Base-by-base conservation (phyloP, 352 stramenopile species). In the Thalassiosira ordinaria region DNA sequence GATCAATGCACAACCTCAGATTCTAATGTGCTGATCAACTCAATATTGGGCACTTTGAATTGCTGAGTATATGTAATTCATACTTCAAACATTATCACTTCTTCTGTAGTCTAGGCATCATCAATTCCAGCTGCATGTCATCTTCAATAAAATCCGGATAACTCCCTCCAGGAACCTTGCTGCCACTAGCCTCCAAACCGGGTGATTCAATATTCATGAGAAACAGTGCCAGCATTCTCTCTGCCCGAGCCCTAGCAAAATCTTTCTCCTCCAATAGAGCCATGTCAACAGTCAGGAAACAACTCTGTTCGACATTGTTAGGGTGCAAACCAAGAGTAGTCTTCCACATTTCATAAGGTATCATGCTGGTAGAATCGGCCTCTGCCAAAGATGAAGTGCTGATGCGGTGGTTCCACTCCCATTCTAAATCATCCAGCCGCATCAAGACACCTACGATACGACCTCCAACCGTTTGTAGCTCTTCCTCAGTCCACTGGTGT, bases 331-430 rank as follows among this genome's bases (percentile, higher is more conserved):
- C 77, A 31, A 85, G 55, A 47, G 33, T 77, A 16, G 14, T 41
- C 61, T 80, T 80, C 69, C 70, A 85, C 20, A 69, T 31, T 22
- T 80, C 37, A 46, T 76, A 20, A 18, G 69, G 63, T 65, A 85
- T 68, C 47, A 51, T 81, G 4, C 9, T 70, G 26, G 56, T 2
- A 73, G 64, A 72, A 35, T 82, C 64, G 3, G 31, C 0, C 31
- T 69, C 8, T 31, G 41, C 64, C 26, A 85, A 46, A 37, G 63
- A 60, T 24, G 77, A 85, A 22, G 69, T 70, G 56, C 26, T 46
- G 14, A 85, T 29, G n/a, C 77, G 77, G 39, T 85, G 64, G 37
- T 85, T 80, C 77, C 77, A 85, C 39, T 85, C 77, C 76, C 77
- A 85, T 46, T 85, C 77, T 14, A 85, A 52, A 63, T 85, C 77